Conservation (phyloP, 78 protist genomes). For the Salpingoeca rosetta region DNA sequence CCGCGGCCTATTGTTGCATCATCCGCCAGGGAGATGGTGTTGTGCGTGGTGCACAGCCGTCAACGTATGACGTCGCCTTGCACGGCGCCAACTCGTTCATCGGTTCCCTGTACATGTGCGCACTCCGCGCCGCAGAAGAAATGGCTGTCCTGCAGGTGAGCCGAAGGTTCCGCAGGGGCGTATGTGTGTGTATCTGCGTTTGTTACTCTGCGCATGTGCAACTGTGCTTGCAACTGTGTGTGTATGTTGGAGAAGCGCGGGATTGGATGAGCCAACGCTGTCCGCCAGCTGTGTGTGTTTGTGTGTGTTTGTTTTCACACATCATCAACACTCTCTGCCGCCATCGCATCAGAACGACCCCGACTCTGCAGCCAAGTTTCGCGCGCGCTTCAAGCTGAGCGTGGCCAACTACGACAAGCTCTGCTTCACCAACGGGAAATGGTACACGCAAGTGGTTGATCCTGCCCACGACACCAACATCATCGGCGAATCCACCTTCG, state of each 20-base stretch:
- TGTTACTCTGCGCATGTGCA: no score
- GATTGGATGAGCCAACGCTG: no score
- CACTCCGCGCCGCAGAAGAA: not conserved
- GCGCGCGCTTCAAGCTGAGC: not conserved
- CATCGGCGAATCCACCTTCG: not conserved
- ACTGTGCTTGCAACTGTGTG: no score
- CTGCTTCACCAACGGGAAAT: not conserved
- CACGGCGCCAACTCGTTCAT: conserved; percentile 13
- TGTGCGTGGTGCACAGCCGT: not conserved
- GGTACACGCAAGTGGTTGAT: not conserved
- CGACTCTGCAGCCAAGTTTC: not conserved
- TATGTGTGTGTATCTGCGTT: not conserved
- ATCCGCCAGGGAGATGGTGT: conserved; percentile 2
- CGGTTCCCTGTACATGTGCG: conserved; percentile 7
- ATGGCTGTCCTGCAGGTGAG: not conserved
- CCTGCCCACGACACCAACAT: not conserved
- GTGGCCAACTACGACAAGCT: not conserved
- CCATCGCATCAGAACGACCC: no score
- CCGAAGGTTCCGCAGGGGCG: not conserved
- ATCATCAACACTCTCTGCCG: no score
- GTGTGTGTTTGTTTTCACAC: no score
- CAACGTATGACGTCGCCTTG: not conserved
- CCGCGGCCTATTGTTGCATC: no score
- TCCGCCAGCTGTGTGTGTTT: no score
- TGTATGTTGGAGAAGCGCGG: no score